Base-by-base conservation (phyloP, 2,329 filamentous ascomycete species). In the Alternaria solani region DNA sequence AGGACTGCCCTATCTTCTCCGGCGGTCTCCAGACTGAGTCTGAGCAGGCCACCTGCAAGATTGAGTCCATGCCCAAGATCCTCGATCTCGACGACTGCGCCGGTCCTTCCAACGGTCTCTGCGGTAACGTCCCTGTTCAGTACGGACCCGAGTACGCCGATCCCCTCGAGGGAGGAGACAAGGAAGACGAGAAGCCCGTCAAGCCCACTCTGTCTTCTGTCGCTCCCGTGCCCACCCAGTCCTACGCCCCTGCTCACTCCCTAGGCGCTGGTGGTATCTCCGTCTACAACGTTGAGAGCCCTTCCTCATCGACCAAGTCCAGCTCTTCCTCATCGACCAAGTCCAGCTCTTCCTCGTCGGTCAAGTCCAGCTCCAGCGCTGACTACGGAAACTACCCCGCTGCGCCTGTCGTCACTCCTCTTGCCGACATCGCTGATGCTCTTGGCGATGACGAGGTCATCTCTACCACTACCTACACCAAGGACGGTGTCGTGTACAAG, bases 1-100 rank as follows among this genome's bases (percentile, higher is more conserved):
- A 84, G 43, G 92, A 94, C 77, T 97, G 94, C 80, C 80, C 86
- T 0, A 68, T 95, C 30, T 97, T 97, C 80, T 39, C 59, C 9
- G 30, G 34, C 9, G 23, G 26, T 26, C 82, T 96, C 56, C 88
- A 94, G 75, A 79, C 78, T 53, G 83, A 88, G 26, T 76, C 79
- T 0, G 81, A 84, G 11, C 84, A 86, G 71, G 69, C 75, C 2
- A 69, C 86, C 59, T 96, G 93, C 82, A 81, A 83, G 51, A 85
- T 94, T 73, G 74, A 86, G 1, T 44, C 65, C n/a, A 62, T 89
- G 1, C 90, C 91, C 3, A 62, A 78, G 0, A 67, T 73, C 0
- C 76, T 95, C 20, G 72, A 76, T 1, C 64, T 81, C 8, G 92
- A 96, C 62, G 80, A 93, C 69, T 85, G 87, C 51, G 68, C 77